phyloP scores from a whole-genome alignment of 2,329 filamentous ascomycete genomes.

The Leptographium lundbergii region DNA sequence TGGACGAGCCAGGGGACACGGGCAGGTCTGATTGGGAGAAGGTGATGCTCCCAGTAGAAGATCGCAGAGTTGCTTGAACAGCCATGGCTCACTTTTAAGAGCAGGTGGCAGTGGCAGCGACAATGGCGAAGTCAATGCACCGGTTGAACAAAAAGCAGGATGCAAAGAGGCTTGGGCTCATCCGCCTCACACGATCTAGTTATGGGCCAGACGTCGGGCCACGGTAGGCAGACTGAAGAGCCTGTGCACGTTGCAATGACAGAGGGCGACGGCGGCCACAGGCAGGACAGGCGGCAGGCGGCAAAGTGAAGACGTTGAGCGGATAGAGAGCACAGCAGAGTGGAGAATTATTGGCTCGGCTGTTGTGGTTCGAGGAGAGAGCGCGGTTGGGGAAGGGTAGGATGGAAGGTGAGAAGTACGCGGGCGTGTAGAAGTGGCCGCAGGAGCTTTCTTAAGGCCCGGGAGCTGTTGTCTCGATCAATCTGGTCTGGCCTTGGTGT shows the following conservation, averaged over 20 bases:
- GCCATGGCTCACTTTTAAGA: conserved; percentile 29
- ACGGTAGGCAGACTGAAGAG: not conserved
- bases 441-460: not conserved
- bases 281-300: not conserved
- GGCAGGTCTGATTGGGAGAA: conserved; percentile 28
- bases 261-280: not conserved
- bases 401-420: not conserved
- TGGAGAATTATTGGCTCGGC: not conserved
- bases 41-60: conserved; percentile 46
- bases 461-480: not conserved
- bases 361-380: not conserved
- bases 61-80: conserved; percentile 48
- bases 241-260: not conserved
- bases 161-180: not conserved
- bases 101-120: not conserved
- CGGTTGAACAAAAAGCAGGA: not conserved
- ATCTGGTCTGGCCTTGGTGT: not conserved
- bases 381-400: not conserved
- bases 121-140: not conserved
- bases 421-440: not conserved
- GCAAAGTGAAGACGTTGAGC: not conserved
- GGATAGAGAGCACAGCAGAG: not conserved
- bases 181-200: not conserved
- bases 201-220: not conserved
- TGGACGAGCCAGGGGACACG: not conserved